These are phyloP conservation scores for Colletotrichum echinochloae DNA, from an alignment of 2,329 filamentous ascomycete genomes.

Conservation along the genomic window DNA sequence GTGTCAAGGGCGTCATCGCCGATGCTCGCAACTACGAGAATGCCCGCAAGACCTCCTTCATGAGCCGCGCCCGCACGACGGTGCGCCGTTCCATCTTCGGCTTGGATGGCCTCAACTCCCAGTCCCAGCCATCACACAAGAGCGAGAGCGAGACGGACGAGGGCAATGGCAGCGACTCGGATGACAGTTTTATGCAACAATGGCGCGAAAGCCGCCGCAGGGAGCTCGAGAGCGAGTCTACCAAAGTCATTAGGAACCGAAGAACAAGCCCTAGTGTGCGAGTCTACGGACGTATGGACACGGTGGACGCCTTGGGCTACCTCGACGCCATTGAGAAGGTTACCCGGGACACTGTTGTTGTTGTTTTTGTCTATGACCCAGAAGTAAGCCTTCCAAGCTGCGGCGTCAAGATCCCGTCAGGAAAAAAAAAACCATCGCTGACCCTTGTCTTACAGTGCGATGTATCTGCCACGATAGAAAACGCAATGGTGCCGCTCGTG, in stretches of 20 bases:
- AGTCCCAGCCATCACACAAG: slow-evolving; percentile 47
- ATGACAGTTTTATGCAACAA: slow-evolving; percentile 83
- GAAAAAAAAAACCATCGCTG: slow-evolving; percentile 39
- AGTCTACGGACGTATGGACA: slow-evolving; percentile 82
- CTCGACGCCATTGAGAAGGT: slow-evolving; percentile 97
- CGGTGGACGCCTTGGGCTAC: slow-evolving; percentile 91
- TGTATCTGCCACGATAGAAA: slow-evolving; percentile 82
- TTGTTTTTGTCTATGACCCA: slow-evolving; percentile 93
- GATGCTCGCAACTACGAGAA: slow-evolving; percentile 83
- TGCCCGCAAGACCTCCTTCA: slow-evolving; percentile 69
- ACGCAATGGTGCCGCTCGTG: slow-evolving; percentile 81
- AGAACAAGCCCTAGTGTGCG: slow-evolving; percentile 82
- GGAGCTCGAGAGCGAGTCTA: slow-evolving; percentile 77
- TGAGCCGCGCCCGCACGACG: slow-evolving; percentile 63
- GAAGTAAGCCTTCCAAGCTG: slow-evolving; percentile 72
- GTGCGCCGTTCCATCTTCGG: slow-evolving; percentile 67
- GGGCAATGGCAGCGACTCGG: slow-evolving; percentile 64
- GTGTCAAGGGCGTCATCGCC: slow-evolving; percentile 88
- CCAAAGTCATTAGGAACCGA: slow-evolving; percentile 67
- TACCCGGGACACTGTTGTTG: slow-evolving; percentile 81
- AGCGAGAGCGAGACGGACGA: slow-evolving; percentile 62
- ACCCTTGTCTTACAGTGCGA: slow-evolving; percentile 69
- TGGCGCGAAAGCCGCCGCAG: slow-evolving; percentile 86
- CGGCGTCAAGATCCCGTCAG: background rate
- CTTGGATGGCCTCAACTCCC: slow-evolving; percentile 47